These are phyloP conservation scores for Paecilomyces sp. DNA, from an alignment of 2,329 filamentous ascomycete genomes.

Conservation along the genomic window DNA sequence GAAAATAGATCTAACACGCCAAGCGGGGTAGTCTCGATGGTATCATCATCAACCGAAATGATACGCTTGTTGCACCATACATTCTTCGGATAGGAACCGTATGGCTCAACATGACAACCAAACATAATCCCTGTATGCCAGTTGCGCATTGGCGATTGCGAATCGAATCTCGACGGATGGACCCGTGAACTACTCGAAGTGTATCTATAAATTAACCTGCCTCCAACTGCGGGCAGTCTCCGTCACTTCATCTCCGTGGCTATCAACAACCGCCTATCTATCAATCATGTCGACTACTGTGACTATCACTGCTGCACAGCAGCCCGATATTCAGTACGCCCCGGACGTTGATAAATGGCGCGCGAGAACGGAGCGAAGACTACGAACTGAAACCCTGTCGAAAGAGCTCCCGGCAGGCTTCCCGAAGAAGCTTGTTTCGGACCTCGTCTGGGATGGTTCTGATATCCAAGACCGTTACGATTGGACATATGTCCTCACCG, in stretches of 20 bases:
- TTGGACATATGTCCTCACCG: conserved; percentile 33
- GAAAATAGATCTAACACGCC: background rate
- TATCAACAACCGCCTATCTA: background rate
- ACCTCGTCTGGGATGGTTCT: conserved; percentile 43
- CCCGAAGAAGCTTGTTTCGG: conserved; percentile 31
- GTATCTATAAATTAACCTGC: background rate
- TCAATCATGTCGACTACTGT: background rate
- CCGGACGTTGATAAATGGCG: conserved; percentile 10
- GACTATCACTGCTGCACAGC: conserved; percentile 17
- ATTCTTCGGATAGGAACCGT: background rate
- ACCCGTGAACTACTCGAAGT: background rate
- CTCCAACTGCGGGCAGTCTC: background rate
- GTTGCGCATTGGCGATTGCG: background rate
- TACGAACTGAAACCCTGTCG: conserved; percentile 5
- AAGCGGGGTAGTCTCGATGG: background rate
- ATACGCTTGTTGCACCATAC: background rate
- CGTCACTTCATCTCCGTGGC: background rate
- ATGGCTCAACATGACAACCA: background rate
- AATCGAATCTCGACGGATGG: background rate
- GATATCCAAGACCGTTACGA: conserved; percentile 30
- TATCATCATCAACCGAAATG: background rate
- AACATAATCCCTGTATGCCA: background rate
- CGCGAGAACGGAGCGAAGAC: conserved; percentile 7
- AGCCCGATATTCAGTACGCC: conserved; percentile 11
- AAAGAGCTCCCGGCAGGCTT: conserved; percentile 34